Evolutionary conservation across 2,329 filamentous ascomycete genomes (phyloP), one percentile per base, ranked within the genome.

Genomic region (Raffaelea ambrosiae): DNA sequence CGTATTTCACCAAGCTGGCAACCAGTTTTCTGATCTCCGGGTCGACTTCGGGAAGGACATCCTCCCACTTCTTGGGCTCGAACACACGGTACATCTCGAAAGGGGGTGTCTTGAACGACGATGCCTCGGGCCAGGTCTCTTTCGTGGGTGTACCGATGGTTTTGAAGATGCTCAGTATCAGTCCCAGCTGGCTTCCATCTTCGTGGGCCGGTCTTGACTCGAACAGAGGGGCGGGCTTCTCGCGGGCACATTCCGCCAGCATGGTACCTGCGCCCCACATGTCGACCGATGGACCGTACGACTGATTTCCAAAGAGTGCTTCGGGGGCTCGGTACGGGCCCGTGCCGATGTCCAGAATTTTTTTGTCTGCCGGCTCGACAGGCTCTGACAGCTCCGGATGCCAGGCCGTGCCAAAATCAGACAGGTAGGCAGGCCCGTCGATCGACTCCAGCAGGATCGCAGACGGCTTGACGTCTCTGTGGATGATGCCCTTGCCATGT

Each of bases 381-480:
- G 68, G 66, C 20, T 71, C 65, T 5, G 79, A 73, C 50, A 76
- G 58, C 11, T 72, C 63, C 3, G 84, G 77, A 55, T 84, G 81
- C 89, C 89, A 96, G 9, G 90, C 81, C 36, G 93, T 94, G 44
- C 93, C 91, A 67, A 98, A 97, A 63, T 98, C 93, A 33, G 88
- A 81, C 3, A 98, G 73, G 56, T 83, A 86, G 3, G 86, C 87
- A 4, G 88, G 85, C 0, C 86, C 86, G 5, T 75, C 69, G 0
- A 76, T 68, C 0, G 83, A 79, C 39, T 75, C 69, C 41, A 95
- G 74, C 9, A 96, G 71, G 33, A 98, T 76, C 46, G 95, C 95
- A 0, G 88, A 89, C 1, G 93, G 93, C 60, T 98, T 98, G 61
- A 98, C 71, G 60, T 98, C 93, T 48, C 93, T 83, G 63, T 98